A percentile compares a stretch with the other conserved stretches of the same genome.
Conservation (phyloP, 2,329 filamentous ascomycete genomes). For the Fusarium goolgardi region DNA sequence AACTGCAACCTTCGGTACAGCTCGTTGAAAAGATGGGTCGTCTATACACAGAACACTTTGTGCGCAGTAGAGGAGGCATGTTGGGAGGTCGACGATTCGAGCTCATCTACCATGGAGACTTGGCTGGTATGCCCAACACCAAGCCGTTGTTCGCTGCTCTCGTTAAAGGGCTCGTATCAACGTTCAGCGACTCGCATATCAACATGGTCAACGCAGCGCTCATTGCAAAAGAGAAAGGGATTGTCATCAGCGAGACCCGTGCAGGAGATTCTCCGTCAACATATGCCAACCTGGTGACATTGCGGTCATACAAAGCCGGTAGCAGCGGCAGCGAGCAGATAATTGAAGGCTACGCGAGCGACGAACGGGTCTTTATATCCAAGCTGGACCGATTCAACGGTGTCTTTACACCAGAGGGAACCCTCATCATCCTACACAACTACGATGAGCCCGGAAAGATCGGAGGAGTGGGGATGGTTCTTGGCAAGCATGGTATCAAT, state of each 20-base stretch:
- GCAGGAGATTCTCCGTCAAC: slow-evolving; percentile 71
- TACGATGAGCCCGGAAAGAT: slow-evolving; percentile 87
- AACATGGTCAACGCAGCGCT: slow-evolving; percentile 86
- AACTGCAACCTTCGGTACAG: slow-evolving; percentile 79
- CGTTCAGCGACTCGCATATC: slow-evolving; percentile 75
- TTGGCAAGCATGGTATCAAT: slow-evolving; percentile 79
- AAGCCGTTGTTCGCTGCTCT: slow-evolving; percentile 82
- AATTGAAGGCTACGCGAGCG: slow-evolving; percentile 75
- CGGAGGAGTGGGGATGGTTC: slow-evolving; percentile 77
- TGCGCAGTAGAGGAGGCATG: slow-evolving; percentile 55
- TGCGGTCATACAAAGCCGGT: slow-evolving; percentile 63
- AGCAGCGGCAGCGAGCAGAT: slow-evolving; percentile 54
- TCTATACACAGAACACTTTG: slow-evolving; percentile 82
- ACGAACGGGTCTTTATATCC: slow-evolving; percentile 74
- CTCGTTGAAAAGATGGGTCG: slow-evolving; percentile 83
- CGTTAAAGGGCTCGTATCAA: slow-evolving; percentile 78
- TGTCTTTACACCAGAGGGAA: slow-evolving; percentile 78
- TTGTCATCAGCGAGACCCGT: slow-evolving; percentile 80
- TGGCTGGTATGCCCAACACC: slow-evolving; percentile 78
- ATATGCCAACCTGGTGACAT: slow-evolving; percentile 77
- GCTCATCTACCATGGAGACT: slow-evolving; percentile 79
- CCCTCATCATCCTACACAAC: slow-evolving; percentile 81
- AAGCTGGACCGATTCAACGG: slow-evolving; percentile 79
- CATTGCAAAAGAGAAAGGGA: slow-evolving; percentile 80
- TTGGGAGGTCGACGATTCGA: slow-evolving; percentile 77